Conservation (phyloP, 305 asterid genomes). For the Rubia occidens region DNA sequence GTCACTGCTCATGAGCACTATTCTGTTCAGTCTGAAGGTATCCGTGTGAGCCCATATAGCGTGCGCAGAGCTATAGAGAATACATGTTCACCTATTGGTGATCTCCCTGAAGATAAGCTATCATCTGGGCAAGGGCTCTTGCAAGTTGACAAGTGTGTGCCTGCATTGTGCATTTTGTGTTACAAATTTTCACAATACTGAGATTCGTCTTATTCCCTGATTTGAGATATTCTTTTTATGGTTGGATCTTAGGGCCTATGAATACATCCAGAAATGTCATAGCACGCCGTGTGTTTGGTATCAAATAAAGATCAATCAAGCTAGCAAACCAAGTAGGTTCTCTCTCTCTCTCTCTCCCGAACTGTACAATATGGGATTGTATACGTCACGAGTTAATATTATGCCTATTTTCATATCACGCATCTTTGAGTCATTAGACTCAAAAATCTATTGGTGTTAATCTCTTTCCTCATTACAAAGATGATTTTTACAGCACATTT, state of each 20-base stretch:
- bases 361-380: not conserved
- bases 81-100: slow-evolving; percentile 67
- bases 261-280: slow-evolving; percentile 59
- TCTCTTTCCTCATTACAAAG: not conserved
- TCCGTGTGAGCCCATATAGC: slow-evolving; percentile 76
- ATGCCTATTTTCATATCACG: not conserved
- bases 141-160: slow-evolving; percentile 90
- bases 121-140: slow-evolving; percentile 90
- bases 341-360: not conserved
- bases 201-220: slow-evolving; percentile 20
- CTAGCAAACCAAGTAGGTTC: slow-evolving; percentile 63
- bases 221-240: slow-evolving; percentile 20
- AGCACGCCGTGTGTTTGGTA: slow-evolving; percentile 65
- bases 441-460: not conserved
- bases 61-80: slow-evolving; percentile 94
- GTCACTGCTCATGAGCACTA: slow-evolving; percentile 21
- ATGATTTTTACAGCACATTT: not conserved
- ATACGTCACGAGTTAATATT: not conserved
- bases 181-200: slow-evolving; percentile 4
- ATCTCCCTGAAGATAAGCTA: slow-evolving; percentile 77
- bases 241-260: slow-evolving; percentile 71
- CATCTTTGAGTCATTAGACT: not conserved
- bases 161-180: slow-evolving; percentile 23
- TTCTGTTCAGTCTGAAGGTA: slow-evolving; percentile 71
- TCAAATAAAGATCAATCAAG: slow-evolving; percentile 65